Evolutionary conservation across 2,329 filamentous ascomycete species (phyloP), one percentile per base, ranked within the genome.

Genomic region (Zelopaecilomyces penicillatus): DNA sequence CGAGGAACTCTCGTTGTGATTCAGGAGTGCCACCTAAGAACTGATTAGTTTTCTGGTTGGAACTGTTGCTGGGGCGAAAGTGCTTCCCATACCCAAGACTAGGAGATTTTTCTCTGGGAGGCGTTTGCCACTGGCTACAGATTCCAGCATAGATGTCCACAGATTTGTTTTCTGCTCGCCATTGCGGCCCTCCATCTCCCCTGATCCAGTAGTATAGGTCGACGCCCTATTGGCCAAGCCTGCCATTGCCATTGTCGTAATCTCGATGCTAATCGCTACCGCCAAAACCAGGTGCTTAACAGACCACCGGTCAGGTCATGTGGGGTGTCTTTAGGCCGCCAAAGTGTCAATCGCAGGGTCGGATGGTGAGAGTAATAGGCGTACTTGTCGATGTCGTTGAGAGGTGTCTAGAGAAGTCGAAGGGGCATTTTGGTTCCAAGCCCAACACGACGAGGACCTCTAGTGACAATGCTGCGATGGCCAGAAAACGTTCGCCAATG

Each of bases 71-170:
- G 19, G 19, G 19, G 19, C 19, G 19, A 19, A 19, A 19, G 31
- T 29, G 28, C 32, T 19, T 30, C 39, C 34, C 74, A 52, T 74
- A 87, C 87, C 89, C 61, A 96, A 69, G 26, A 96, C 82, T 36
- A 96, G 69, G 50, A 96, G 69, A 62, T 90, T 94, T 76, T 95
- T 96, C 68, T 95, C 88, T 5, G 89, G 87, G 57, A 96, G 70
- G 55, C 85, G 79, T 72, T 93, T 94, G 54, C 87, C 88, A 66
- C 86, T 95, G 56, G 90, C 88, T 55, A 93, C 90, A 43, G 80
- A 83, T 65, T 94, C 87, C 54, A 96, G 75, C 85, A 96, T 87
- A 37, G 87, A 89, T 49, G 85, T 90, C 91, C 91, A 96, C 66
- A 96, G 83, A 62, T 95, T 87, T 67, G 87, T 87, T 69, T 87